Base-by-base conservation (phyloP, 768 basidiomycete genomes). In the Russula sp. region DNA sequence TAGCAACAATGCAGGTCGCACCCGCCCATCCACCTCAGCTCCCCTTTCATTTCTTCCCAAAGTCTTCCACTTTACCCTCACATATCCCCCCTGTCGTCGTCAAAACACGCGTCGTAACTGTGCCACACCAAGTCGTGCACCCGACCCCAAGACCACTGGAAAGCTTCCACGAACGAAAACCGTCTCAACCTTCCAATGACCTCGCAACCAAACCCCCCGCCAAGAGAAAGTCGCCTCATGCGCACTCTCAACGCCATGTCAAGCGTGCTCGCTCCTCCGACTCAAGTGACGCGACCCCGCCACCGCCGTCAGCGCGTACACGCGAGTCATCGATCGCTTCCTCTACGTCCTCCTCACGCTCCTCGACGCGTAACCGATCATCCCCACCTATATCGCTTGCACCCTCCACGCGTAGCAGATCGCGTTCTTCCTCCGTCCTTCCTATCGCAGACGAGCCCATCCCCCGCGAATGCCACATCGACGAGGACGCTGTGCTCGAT, bases 401-500 rank as follows among this genome's bases (percentile, higher is more conserved):
- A 41, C 34, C 61, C 42, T 47, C 57, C 63, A 55, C 56, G 42
- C 46, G 60, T 39, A 80, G 81, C n/a, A 82, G 85, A 65, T 88
- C 88, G 61, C 85, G 86, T 64, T 89, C 87, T 0, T 78, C 79
- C 0, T 87, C 87, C 0, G 72, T 70, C 1, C 73, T 84, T 61
- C 80, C 82, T 0, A 63, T 73, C 18, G 35, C 69, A 1, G 76
- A 76, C 38, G 69, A 70, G n/a, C 76, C 77, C 13, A 68, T 75
- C 52, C 69, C 72, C 18, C 73, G 74, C 29, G 75, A 81, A 18
- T 74, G 75, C 47, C 88, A 87, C 82, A 76, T 76, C 9, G 70
- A 76, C 22, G 80, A 83, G 48, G 76, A 81, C 56, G 85, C 83
- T 1, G 72, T 72, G 22, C 81, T 82, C 1, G 83, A 82, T 6